These are phyloP conservation scores for Rhodotorula sp. DNA, from an alignment of 1,284 basidiomycete genomes.

Conservation along the genomic window DNA sequence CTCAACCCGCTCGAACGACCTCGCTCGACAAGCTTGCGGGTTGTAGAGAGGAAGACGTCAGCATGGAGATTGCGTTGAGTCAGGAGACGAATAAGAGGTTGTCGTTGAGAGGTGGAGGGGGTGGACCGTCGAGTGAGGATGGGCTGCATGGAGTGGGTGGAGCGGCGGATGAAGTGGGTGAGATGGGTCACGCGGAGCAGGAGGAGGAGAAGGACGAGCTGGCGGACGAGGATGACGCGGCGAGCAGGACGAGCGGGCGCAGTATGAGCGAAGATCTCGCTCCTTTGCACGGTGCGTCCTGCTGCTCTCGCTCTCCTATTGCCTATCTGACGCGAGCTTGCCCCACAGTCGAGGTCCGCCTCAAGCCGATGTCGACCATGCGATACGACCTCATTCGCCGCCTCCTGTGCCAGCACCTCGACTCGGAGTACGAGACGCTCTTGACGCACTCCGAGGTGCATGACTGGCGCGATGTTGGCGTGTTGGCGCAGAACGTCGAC, in stretches of 20 bases:
- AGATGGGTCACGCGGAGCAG: neutral
- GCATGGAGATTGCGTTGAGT: constrained; percentile 3
- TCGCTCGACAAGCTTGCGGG: neutral
- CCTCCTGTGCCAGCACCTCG: constrained; percentile 62
- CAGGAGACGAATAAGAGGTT: constrained; percentile 3
- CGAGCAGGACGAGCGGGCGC: constrained; percentile 1
- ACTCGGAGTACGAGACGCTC: constrained; percentile 46
- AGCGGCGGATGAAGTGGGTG: neutral
- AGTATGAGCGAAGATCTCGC: neutral
- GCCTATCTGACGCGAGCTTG: neutral
- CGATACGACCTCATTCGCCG: constrained; percentile 68
- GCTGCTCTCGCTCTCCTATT: no score
- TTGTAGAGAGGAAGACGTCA: neutral
- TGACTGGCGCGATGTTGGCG: constrained; percentile 68
- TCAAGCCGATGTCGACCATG: constrained; percentile 63
- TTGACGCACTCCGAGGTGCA: constrained; percentile 35
- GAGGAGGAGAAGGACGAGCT: neutral
- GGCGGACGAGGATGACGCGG: neutral
- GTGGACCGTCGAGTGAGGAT: neutral
- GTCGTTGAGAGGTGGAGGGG: neutral
- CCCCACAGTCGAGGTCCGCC: constrained; percentile 73
- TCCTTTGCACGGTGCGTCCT: constrained; percentile 1
- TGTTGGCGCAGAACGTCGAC: constrained; percentile 72
- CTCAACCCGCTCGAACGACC: neutral
- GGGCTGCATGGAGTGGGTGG: neutral